Evolutionary conservation across 2,329 filamentous ascomycete genomes (phyloP).

Genomic region (Cladobotryum mycophilum): DNA sequence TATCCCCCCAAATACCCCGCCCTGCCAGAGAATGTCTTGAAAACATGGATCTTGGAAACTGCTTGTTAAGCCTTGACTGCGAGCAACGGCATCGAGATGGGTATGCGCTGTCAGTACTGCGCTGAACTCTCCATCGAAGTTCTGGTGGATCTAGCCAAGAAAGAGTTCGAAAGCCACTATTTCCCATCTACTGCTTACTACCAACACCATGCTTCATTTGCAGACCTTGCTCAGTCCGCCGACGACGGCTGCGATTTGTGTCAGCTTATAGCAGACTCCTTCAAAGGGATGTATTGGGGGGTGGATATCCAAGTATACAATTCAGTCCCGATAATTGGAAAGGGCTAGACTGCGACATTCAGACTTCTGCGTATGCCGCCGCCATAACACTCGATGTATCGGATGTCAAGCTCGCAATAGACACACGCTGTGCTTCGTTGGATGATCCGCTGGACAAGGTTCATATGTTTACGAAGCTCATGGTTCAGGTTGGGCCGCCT

Average conservation of each 20-base stretch:
- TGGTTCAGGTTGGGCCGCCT: not conserved
- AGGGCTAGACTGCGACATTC: not conserved
- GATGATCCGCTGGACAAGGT: not conserved
- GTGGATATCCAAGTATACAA: not conserved
- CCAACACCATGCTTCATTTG: conserved; percentile 6
- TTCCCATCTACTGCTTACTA: conserved; percentile 5
- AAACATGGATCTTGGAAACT: no score
- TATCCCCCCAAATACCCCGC: no score
- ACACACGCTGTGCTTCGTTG: not conserved
- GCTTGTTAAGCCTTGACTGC: no score
- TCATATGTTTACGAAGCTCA: not conserved
- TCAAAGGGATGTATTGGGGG: conserved; percentile 2
- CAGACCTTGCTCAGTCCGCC: conserved; percentile 1
- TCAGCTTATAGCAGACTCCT: conserved; percentile 1
- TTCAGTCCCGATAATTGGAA: conserved; percentile 3
- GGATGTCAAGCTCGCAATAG: conserved; percentile 1
- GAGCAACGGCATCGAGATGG: not conserved
- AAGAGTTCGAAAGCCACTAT: not conserved
- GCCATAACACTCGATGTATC: not conserved
- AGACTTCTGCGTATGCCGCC: not conserved
- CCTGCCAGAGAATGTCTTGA: no score
- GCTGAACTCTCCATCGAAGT: not conserved
- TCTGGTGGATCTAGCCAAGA: not conserved
- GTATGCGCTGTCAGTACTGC: not conserved
- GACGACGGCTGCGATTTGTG: conserved; percentile 4